Evolutionary conservation across 176 grass and related monocot species (phyloP).

Genomic region (Saccharum spontaneum): DNA sequence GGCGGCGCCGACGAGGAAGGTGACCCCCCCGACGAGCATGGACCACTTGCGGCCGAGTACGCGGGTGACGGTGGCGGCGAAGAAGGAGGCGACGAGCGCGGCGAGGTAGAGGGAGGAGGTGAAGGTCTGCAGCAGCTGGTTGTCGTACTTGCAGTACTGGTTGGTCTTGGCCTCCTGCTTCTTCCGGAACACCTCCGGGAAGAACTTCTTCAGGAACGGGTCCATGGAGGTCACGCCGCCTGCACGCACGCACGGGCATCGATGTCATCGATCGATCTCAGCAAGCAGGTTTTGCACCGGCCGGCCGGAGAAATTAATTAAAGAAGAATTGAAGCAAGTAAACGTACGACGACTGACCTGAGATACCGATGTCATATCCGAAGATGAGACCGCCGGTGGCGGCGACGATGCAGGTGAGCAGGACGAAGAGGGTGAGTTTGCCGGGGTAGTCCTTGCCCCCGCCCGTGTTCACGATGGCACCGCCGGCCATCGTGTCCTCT

Average conservation of each 20-base stretch:
- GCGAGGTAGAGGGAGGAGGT: slow-evolving; percentile 78
- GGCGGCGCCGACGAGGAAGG: slow-evolving; percentile 56
- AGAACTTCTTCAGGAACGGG: slow-evolving; percentile 56
- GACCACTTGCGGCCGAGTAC: slow-evolving; percentile 60
- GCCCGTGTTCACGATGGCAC: slow-evolving; percentile 41
- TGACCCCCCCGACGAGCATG: slow-evolving; percentile 62
- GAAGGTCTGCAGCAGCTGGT: slow-evolving; percentile 67
- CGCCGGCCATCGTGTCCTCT: slow-evolving; percentile 49
- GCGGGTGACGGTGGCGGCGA: slow-evolving; percentile 63
- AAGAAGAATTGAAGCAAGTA: too few relatives aligned
- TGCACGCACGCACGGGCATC: not conserved
- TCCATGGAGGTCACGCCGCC: slow-evolving; percentile 59
- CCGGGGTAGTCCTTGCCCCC: slow-evolving; percentile 61
- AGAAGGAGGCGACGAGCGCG: slow-evolving; percentile 60
- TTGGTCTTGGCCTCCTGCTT: slow-evolving; percentile 31
- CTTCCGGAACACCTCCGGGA: slow-evolving; percentile 56
- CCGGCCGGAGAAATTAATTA: too few relatives aligned
- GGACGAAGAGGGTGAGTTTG: slow-evolving; percentile 58
- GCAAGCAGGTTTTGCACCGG: too few relatives aligned
- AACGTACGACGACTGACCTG: slow-evolving; percentile 20
- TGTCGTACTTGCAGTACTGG: slow-evolving; percentile 82
- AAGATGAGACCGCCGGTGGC: slow-evolving; percentile 71
- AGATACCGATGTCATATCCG: slow-evolving; percentile 71
- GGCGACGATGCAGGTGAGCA: slow-evolving; percentile 60
- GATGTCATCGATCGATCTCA: too few relatives aligned